A percentile compares a stretch with the other conserved stretches of the same genome.
These are phyloP conservation scores for Umbelopsis sp. DNA, from an alignment of 192 early-diverging fungal species.

Conservation along the genomic window DNA sequence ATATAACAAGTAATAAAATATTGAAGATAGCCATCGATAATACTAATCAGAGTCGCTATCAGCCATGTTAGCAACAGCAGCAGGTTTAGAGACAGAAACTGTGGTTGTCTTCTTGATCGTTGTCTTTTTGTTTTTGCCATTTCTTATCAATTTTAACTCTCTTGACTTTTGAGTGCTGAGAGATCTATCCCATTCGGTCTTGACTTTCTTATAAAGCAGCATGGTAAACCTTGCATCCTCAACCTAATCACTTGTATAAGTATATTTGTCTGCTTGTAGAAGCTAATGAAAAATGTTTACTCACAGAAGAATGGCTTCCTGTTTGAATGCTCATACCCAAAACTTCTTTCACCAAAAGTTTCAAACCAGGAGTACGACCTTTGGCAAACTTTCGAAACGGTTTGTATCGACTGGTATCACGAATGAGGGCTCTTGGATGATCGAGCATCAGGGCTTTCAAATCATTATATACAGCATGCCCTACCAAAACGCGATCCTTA, in stretches of 20 bases:
- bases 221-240: constrained; percentile 92
- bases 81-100: background rate
- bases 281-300: background rate
- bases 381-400: constrained; percentile 69
- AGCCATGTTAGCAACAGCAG: background rate
- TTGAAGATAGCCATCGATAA: background rate
- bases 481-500: constrained; percentile 85
- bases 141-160: background rate
- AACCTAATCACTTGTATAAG: constrained; percentile 37
- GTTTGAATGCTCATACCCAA: constrained; percentile 84
- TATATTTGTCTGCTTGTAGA: background rate
- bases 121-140: background rate
- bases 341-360: constrained; percentile 72
- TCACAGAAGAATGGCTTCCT: constrained; percentile 85
- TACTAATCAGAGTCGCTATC: background rate
- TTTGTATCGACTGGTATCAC: constrained; percentile 84
- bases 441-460: constrained; percentile 77
- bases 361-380: constrained; percentile 72
- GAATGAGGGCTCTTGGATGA: constrained; percentile 76
- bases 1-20: constrained; percentile 4
- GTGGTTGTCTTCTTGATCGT: background rate
- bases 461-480: constrained; percentile 92
- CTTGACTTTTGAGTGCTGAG: constrained; percentile 28
- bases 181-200: constrained; percentile 80
- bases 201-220: constrained; percentile 83